A percentile compares a stretch with the other conserved stretches of the same genome.
phyloP scores from a whole-genome alignment of 2,329 filamentous ascomycete genomes.

The Chrysoporthe cubensis region DNA sequence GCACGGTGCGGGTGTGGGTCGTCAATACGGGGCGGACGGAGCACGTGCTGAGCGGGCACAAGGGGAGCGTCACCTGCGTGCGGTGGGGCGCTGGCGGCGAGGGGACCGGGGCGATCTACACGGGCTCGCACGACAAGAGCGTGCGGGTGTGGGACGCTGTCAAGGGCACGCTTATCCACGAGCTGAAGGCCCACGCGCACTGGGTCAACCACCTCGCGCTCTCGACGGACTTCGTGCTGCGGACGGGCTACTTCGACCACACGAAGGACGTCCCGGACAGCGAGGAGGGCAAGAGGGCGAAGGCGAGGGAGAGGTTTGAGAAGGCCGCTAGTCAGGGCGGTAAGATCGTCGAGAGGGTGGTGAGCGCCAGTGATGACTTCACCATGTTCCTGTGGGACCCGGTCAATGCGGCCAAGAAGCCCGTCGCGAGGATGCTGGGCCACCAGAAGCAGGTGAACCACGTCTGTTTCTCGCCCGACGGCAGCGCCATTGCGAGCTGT shows the following conservation, averaged over 20 bases:
- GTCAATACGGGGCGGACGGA: constrained; percentile 78
- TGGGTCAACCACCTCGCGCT: constrained; percentile 96
- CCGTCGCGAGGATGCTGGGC: constrained; percentile 84
- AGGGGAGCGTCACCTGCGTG: constrained; percentile 85
- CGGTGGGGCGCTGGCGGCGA: constrained; percentile 69
- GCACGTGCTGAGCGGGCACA: constrained; percentile 84
- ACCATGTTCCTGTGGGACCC: constrained; percentile 97
- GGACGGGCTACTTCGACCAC: constrained; percentile 88
- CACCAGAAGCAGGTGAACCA: constrained; percentile 98
- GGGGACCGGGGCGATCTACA: constrained; percentile 83
- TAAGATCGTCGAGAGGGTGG: constrained; percentile 78
- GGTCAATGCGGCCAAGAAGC: constrained; percentile 72
- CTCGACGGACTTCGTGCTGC: constrained; percentile 87
- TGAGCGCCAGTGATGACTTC: constrained; percentile 93
- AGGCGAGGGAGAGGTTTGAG: constrained; percentile 82
- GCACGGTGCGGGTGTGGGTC: constrained; percentile 86
- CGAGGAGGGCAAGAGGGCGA: constrained; percentile 70
- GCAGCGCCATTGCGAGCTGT: constrained; percentile 81
- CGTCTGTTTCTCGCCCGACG: constrained; percentile 91
- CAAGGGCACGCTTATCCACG: constrained; percentile 79
- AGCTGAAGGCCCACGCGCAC: constrained; percentile 81
- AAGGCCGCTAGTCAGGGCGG: constrained; percentile 79
- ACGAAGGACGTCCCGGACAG: constrained; percentile 68
- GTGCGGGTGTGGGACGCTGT: constrained; percentile 87
- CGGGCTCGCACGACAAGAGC: constrained; percentile 86